Evolutionary conservation across 176 grass and related monocot genomes (phyloP).

Genomic region (Rhynchospora pubera): DNA sequence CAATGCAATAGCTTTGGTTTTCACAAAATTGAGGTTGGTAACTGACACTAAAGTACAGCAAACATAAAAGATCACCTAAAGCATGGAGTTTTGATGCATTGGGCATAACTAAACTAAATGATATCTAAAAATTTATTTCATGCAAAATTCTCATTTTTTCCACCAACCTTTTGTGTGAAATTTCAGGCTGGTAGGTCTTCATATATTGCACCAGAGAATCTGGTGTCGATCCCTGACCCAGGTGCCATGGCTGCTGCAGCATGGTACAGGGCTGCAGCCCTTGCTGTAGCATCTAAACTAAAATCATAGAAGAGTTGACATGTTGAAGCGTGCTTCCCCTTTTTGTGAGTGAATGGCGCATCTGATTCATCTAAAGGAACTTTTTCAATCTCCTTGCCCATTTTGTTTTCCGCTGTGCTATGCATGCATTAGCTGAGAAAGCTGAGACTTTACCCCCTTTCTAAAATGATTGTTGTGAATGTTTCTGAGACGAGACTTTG

Average conservation of each 20-base stretch:
- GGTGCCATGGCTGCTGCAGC: constrained; percentile 84
- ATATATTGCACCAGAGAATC: constrained; percentile 55
- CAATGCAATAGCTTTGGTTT: not conserved
- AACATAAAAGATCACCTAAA: not conserved
- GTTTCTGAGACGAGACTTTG: constrained; percentile 1
- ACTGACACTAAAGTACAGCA: not conserved
- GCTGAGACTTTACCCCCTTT: constrained; percentile 24
- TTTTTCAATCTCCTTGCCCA: constrained; percentile 33
- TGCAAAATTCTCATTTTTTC: not conserved
- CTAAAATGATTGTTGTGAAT: constrained; percentile 7
- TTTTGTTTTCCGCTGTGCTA: constrained; percentile 78
- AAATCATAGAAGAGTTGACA: constrained; percentile 34
- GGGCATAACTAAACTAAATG: not conserved
- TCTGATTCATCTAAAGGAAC: constrained; percentile 6
- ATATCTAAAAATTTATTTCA: not conserved
- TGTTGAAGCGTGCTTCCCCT: constrained; percentile 1
- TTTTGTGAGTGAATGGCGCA: constrained; percentile 14
- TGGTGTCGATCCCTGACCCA: constrained; percentile 74
- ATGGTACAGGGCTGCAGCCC: constrained; percentile 64
- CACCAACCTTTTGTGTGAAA: not conserved
- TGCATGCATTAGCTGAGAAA: constrained; percentile 72
- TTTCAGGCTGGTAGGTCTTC: constrained; percentile 87
- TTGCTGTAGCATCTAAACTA: constrained; percentile 44
- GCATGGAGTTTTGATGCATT: not conserved
- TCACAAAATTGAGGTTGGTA: not conserved